Base-by-base conservation (phyloP, 495 filamentous ascomycete species). In the Talaromyces adpressus region DNA sequence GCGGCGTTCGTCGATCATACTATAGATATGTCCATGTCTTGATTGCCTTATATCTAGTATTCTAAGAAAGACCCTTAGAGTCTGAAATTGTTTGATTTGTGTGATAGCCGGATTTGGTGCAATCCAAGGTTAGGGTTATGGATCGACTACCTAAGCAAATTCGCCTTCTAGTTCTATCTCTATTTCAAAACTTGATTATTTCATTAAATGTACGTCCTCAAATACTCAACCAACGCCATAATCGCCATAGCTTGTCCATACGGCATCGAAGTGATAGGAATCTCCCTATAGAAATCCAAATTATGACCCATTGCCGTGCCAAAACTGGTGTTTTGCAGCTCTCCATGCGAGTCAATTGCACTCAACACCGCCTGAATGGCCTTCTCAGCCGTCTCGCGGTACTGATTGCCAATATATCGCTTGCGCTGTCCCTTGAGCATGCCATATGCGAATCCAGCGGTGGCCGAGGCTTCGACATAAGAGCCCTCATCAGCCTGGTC, bases 171-270 rank as follows among this genome's bases (percentile, higher is more conserved):
- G 4, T 41, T 41, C 36, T 41, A 41, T 16, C 3, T 41, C 36
- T 41, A 36, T 16, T 12, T 9, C 36, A 41, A 30, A 0, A 7
- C 5, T 30, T 30, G 36, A 16, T 14, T 16, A 41, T 9, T 41
- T 30, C 29, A 30, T 30, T 64, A 62, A 34, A 52, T 62, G 51
- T 79, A 87, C 23, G 80, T 80, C 59, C 86, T 75, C 64, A 88
- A 67, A 63, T 86, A 85, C 71, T 91, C 88, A 9, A 82, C 86
- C 61, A 90, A 68, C 0, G 85, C 85, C 82, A 90, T 87, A 32
- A 89, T 87, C 1, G 86, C 87, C 88, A 91, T 91, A 0, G 88
- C 87, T 69, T 91, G 89, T 1, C 89, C 89, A 68, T 90, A 91
- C 25, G 87, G 89, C 89, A 91, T 91, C 52, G 84, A 83, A 0